phyloP scores from a whole-genome alignment of 257 asterid genomes.

The Thymus quinquecostatus region DNA sequence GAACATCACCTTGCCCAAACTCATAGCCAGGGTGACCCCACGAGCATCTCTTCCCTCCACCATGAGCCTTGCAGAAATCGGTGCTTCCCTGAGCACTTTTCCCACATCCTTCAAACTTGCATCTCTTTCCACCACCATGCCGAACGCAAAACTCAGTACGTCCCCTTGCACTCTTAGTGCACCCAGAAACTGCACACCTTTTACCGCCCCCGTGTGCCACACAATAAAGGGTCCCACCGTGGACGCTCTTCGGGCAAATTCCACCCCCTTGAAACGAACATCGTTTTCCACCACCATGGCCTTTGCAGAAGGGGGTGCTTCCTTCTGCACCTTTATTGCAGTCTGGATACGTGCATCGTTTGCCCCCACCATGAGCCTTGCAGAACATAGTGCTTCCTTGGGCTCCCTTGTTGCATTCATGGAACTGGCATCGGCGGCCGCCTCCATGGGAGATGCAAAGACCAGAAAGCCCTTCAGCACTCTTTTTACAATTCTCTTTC shows the following conservation, averaged over 20 bases:
- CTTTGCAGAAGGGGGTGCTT: constrained; percentile 89
- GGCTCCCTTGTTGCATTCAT: constrained; percentile 78
- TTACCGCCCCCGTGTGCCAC: constrained; percentile 98
- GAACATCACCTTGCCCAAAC: constrained; percentile 61
- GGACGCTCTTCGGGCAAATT: constrained; percentile 89
- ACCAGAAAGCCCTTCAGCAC: constrained; percentile 97
- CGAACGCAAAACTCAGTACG: constrained; percentile 88
- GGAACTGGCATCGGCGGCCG: constrained; percentile 81
- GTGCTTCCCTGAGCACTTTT: constrained; percentile 99
- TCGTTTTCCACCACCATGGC: constrained; percentile 94
- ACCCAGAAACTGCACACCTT: constrained; percentile 73
- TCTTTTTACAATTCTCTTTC: constrained; percentile 71
- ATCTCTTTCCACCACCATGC: constrained; percentile 97
- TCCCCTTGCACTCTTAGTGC: constrained; percentile 96
- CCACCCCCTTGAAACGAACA: constrained; percentile 85
- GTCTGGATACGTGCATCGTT: constrained; percentile 66
- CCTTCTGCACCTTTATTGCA: constrained; percentile 96
- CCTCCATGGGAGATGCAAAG: constrained; percentile 98
- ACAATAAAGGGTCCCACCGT: constrained; percentile 87
- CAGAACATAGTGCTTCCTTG: constrained; percentile 92
- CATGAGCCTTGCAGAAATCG: constrained; percentile 94
- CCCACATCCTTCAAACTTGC: constrained; percentile 75
- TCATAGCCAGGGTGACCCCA: constrained; percentile 84
- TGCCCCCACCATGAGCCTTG: constrained; percentile 96
- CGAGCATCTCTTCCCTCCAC: constrained; percentile 89